Percentiles rank a stretch among this genome's conserved stretches.
Evolutionary conservation across 1,284 basidiomycete species (phyloP).

Genomic region (Bondarzewia mesenterica): DNA sequence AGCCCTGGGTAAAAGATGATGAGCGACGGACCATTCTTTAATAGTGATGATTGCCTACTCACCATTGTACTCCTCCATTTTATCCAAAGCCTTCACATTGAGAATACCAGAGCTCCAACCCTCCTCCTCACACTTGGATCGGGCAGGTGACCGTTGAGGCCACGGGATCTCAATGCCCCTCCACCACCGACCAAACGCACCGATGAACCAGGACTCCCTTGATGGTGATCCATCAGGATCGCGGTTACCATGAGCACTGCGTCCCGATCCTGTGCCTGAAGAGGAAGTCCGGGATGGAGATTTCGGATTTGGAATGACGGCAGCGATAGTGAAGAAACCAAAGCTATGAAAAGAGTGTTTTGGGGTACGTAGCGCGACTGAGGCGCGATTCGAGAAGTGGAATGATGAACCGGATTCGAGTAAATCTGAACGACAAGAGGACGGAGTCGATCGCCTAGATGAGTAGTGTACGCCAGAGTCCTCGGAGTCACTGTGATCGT

Average conservation of each 20-base stretch:
- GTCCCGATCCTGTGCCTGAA: constrained; percentile 10
- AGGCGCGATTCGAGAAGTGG: constrained; percentile 86
- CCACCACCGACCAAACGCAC: constrained; percentile 87
- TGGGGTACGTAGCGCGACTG: constrained; percentile 90
- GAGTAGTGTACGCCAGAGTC: constrained; percentile 24
- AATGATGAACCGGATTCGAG: constrained; percentile 45
- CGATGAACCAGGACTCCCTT: constrained; percentile 78
- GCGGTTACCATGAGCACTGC: constrained; percentile 20
- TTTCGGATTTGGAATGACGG: constrained; percentile 47
- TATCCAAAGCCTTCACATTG: constrained; percentile 61
- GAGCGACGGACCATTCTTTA: not conserved
- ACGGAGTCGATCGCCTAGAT: constrained; percentile 22
- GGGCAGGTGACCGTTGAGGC: constrained; percentile 46
- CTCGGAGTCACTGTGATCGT: constrained; percentile 30
- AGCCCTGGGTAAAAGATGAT: constrained; percentile 8
- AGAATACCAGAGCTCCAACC: constrained; percentile 68
- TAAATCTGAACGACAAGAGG: constrained; percentile 18
- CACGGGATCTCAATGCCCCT: constrained; percentile 68
- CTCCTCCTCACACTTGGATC: constrained; percentile 56
- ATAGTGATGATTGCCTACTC: constrained; percentile 12
- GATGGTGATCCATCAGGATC: constrained; percentile 41
- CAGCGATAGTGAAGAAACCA: constrained; percentile 80
- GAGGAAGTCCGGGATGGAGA: constrained; percentile 17
- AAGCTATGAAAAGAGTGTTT: constrained; percentile 82
- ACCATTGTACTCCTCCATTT: constrained; percentile 56